phyloP scores from a whole-genome alignment of 2,329 filamentous ascomycete species.

The Fusarium sp. region DNA sequence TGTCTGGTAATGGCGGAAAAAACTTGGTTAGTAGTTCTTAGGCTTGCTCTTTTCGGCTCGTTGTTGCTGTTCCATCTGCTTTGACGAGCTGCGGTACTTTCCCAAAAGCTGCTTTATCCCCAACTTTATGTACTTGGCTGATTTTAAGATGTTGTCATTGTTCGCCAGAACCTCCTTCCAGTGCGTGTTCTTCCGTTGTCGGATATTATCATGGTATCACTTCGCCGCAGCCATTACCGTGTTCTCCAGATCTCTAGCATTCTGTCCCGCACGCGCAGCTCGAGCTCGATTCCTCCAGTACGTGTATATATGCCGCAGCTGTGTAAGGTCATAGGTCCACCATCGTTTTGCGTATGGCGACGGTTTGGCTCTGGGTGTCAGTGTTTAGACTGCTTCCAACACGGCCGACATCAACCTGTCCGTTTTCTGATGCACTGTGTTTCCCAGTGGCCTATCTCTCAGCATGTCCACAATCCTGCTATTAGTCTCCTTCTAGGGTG shows the following conservation, averaged over 20 bases:
- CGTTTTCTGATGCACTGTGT: not conserved
- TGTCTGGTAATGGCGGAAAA: too few species aligned
- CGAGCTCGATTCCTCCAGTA: too few species aligned
- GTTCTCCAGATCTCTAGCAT: not conserved
- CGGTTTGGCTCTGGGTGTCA: not conserved
- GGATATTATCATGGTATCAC: not conserved
- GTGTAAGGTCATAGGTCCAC: not conserved
- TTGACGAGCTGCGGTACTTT: too few species aligned
- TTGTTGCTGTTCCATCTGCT: too few species aligned
- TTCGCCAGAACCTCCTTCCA: not conserved
- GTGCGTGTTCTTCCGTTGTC: not conserved
- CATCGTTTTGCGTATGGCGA: not conserved
- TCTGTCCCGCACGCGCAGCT: too few species aligned
- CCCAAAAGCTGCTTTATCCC: too few species aligned
- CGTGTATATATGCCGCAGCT: too few species aligned
- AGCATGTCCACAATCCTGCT: not conserved
- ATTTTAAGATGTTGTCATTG: not conserved
- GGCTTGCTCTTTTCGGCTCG: too few species aligned
- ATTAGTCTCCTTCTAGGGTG: not conserved
- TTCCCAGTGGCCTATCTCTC: not conserved
- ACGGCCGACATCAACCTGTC: not conserved
- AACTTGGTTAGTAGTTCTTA: too few species aligned
- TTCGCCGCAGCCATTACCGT: not conserved
- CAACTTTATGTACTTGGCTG: too few species aligned
- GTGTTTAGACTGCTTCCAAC: not conserved